A percentile compares a stretch with the other conserved stretches of the same genome.
phyloP scores from a whole-genome alignment of 2,329 filamentous ascomycete species.

The Microdochium bolleyi region DNA sequence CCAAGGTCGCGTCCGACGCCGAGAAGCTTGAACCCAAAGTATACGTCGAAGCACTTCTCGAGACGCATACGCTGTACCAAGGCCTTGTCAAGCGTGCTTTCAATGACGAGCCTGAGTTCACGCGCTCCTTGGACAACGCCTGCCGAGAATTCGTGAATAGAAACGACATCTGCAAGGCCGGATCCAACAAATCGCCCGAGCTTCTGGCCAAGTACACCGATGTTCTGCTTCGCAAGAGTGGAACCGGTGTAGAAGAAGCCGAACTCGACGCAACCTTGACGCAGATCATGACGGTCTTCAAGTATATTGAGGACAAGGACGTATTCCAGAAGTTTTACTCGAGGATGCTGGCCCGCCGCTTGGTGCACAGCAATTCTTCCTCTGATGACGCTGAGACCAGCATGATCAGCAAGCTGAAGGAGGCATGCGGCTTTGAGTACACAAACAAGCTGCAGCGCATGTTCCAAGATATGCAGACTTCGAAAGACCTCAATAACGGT shows the following conservation, averaged over 20 bases:
- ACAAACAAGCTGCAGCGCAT: constrained; percentile 99
- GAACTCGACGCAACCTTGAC: constrained; percentile 83
- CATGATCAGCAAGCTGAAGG: constrained; percentile 99
- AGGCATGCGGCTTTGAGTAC: constrained; percentile 97
- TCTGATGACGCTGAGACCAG: constrained; percentile 96
- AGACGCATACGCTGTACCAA: constrained; percentile 91
- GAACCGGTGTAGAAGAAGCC: constrained; percentile 85
- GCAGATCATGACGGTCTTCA: constrained; percentile 99
- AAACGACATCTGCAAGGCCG: constrained; percentile 90
- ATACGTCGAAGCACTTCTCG: constrained; percentile 89
- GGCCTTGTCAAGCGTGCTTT: constrained; percentile 88
- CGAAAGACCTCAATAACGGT: constrained; percentile 86
- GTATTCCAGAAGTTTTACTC: constrained; percentile 99
- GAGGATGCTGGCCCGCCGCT: constrained; percentile 85
- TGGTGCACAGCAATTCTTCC: constrained; percentile 91
- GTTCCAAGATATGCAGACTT: constrained; percentile 99
- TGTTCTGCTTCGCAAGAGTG: constrained; percentile 83
- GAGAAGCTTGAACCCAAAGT: constrained; percentile 93
- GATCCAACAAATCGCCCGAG: constrained; percentile 90
- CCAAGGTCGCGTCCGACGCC: constrained; percentile 81
- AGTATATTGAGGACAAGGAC: constrained; percentile 99
- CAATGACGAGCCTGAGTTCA: constrained; percentile 93
- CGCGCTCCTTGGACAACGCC: constrained; percentile 89
- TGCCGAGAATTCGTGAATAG: constrained; percentile 98
- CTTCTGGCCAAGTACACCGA: constrained; percentile 94